Evolutionary conservation across 2,329 filamentous ascomycete species (phyloP).

Genomic region (Ophiostoma ulmi): DNA sequence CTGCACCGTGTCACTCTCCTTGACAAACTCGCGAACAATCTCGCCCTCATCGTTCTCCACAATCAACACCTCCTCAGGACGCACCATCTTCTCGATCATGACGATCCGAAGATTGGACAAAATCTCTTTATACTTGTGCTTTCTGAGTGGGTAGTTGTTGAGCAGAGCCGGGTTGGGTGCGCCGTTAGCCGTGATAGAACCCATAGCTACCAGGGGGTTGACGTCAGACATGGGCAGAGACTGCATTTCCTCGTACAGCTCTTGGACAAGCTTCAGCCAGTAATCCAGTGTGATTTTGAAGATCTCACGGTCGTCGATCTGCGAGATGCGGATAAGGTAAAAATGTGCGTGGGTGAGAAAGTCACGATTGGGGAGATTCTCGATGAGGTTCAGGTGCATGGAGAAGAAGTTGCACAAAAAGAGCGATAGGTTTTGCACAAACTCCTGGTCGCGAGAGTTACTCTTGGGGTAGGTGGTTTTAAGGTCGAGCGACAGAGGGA

Average conservation of each 20-base stretch:
- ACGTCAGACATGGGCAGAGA: conserved; percentile 80
- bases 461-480: conserved; percentile 87
- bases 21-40: conserved; percentile 97
- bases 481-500: conserved; percentile 82
- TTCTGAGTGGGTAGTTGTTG: conserved; percentile 85
- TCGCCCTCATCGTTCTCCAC: conserved; percentile 99
- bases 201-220: conserved; percentile 81
- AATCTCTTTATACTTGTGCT: conserved; percentile 96
- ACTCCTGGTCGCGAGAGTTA: conserved; percentile 91
- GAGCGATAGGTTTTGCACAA: conserved; percentile 91
- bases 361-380: conserved; percentile 91
- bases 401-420: conserved; percentile 97
- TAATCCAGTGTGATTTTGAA: conserved; percentile 99
- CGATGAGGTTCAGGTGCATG: conserved; percentile 85
- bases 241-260: conserved; percentile 99
- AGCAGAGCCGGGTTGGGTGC: conserved; percentile 81
- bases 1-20: conserved; percentile 98
- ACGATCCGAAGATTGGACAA: conserved; percentile 90
- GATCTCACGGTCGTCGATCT: conserved; percentile 97
- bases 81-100: conserved; percentile 99
- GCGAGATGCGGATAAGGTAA: conserved; percentile 95
- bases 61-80: conserved; percentile 93
- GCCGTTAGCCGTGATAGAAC: conserved; percentile 69
- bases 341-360: conserved; percentile 95
- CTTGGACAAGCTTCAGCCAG: conserved; percentile 97